A percentile compares a stretch with the other conserved stretches of the same genome.
Evolutionary conservation across 164 flowering plant genomes (phyloP).

Genomic region (Vitis rotundifolia): DNA sequence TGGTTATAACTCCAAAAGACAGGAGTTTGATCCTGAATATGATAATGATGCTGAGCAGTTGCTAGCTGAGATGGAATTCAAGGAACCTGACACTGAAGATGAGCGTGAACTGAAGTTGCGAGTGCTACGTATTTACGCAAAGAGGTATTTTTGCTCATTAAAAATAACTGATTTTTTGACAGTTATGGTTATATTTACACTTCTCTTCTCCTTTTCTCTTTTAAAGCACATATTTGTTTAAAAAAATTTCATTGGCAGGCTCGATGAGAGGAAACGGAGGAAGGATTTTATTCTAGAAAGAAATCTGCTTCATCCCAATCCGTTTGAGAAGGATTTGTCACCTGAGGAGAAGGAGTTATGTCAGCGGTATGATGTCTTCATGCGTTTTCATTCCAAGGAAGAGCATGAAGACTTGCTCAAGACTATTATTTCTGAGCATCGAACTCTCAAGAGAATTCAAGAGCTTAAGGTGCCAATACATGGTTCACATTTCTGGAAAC

Average conservation of each 20-base stretch:
- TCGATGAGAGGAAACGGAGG: conserved; percentile 50
- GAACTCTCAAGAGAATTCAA: conserved; percentile 31
- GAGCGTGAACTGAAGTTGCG: conserved; percentile 44
- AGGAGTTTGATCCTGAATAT: conserved; percentile 50
- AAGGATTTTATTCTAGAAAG: conserved; percentile 49
- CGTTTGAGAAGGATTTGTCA: conserved; percentile 36
- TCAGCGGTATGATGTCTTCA: conserved; percentile 33
- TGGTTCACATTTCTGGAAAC: not conserved
- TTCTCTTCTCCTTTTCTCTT: not conserved
- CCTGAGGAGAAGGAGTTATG: conserved; percentile 38
- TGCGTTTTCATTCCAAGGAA: conserved; percentile 47
- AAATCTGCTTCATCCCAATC: conserved; percentile 34
- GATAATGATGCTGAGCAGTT: conserved; percentile 53
- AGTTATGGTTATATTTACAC: too few relatives aligned
- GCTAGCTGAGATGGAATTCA: conserved; percentile 51
- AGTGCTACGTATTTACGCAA: conserved; percentile 42
- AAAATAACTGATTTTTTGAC: not conserved
- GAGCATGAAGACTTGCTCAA: conserved; percentile 40
- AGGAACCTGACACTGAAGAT: conserved; percentile 36
- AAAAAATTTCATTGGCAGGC: conserved; percentile 23
- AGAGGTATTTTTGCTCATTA: conserved; percentile 21
- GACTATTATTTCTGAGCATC: conserved; percentile 31
- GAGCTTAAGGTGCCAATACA: conserved; percentile 34
- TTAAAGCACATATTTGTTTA: not conserved
- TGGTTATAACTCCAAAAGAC: conserved; percentile 42